These are phyloP conservation scores for Lasiodiplodia hormozganensis DNA, from an alignment of 2,329 filamentous ascomycete genomes.

Conservation along the genomic window DNA sequence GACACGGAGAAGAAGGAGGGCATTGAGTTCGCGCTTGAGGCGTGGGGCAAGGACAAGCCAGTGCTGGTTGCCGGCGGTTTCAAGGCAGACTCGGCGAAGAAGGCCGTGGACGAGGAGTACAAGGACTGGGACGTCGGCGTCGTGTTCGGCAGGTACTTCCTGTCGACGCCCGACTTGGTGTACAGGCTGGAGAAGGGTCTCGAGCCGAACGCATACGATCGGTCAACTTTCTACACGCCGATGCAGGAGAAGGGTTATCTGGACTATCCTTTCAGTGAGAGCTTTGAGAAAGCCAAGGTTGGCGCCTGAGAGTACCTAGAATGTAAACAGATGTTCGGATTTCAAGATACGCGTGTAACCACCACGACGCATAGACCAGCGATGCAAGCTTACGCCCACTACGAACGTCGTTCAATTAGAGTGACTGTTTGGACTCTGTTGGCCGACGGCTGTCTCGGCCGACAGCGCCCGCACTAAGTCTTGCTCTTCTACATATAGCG, in stretches of 20 bases:
- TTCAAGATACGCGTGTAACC: no score
- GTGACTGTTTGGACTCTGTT: no score
- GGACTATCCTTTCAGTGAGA: slow-evolving; percentile 50
- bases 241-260: slow-evolving; percentile 47
- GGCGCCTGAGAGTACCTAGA: slow-evolving; percentile 12
- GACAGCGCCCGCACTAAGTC: no score
- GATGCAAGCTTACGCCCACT: no score
- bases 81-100: slow-evolving; percentile 46
- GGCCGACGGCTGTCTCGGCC: no score
- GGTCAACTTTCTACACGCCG: slow-evolving; percentile 53
- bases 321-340: not conserved
- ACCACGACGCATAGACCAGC: no score
- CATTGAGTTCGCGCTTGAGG: slow-evolving; percentile 36
- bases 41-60: slow-evolving; percentile 37
- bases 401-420: no score
- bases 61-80: slow-evolving; percentile 53
- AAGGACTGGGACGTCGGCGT: slow-evolving; percentile 51
- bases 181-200: slow-evolving; percentile 54
- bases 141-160: slow-evolving; percentile 58
- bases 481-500: no score
- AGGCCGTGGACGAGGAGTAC: slow-evolving; percentile 49
- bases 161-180: slow-evolving; percentile 57
- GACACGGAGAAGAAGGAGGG: slow-evolving; percentile 37
- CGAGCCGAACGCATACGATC: slow-evolving; percentile 52
- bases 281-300: slow-evolving; percentile 33